phyloP scores from a whole-genome alignment of 2,329 filamentous ascomycete species.

The Phialophora verrucosa region DNA sequence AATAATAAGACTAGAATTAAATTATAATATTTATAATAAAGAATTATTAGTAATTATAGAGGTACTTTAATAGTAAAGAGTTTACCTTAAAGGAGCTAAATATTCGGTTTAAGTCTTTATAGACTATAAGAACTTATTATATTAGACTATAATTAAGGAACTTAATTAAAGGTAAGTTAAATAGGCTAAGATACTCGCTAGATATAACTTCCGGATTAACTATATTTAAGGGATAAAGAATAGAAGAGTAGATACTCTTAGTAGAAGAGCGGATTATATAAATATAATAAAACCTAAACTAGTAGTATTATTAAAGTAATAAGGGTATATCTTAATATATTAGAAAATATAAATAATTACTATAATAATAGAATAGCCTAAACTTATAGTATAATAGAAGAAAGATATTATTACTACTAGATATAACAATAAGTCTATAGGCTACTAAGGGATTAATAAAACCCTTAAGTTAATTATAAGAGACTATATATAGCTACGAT shows the following conservation, averaged over 20 bases:
- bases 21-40: slow-evolving; percentile 30
- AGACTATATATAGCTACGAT: too few species aligned
- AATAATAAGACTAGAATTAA: background rate
- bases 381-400: background rate
- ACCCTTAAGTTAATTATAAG: too few species aligned
- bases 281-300: background rate
- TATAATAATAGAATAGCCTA: background rate
- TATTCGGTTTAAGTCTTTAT: slow-evolving; percentile 27
- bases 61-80: slow-evolving; percentile 27
- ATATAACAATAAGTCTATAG: slow-evolving; percentile 16
- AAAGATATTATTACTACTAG: slow-evolving; percentile 13
- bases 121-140: slow-evolving; percentile 33
- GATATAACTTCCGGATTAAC: background rate
- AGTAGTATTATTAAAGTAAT: background rate
- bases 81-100: slow-evolving; percentile 30
- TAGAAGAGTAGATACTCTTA: slow-evolving; percentile 3
- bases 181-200: background rate
- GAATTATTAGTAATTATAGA: slow-evolving; percentile 35
- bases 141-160: slow-evolving; percentile 24
- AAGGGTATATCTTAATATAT: slow-evolving; percentile 17
- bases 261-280: slow-evolving; percentile 27
- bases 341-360: slow-evolving; percentile 8
- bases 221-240: slow-evolving; percentile 2
- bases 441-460: slow-evolving; percentile 27
- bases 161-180: slow-evolving; percentile 22